phyloP scores from a whole-genome alignment of 257 asterid species.

The Solanum peruvianum region DNA sequence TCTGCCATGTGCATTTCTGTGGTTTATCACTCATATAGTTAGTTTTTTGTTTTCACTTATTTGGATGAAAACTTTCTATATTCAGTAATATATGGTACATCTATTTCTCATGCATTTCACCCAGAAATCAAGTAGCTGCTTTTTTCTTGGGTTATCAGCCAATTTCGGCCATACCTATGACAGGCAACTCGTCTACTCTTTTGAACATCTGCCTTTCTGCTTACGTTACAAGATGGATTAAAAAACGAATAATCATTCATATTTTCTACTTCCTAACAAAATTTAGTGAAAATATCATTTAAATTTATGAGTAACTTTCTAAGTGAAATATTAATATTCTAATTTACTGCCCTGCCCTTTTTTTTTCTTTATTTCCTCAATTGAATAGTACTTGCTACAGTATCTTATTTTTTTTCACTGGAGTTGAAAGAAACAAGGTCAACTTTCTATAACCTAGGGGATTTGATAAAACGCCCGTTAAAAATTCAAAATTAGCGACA shows the following conservation, averaged over 20 bases:
- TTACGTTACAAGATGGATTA: too few relatives aligned
- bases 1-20: background rate
- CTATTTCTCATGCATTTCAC: background rate
- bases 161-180: background rate
- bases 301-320: background rate
- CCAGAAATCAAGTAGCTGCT: background rate
- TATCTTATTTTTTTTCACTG: background rate
- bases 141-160: background rate
- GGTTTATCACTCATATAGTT: background rate
- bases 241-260: background rate
- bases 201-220: background rate
- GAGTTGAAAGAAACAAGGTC: background rate
- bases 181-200: background rate
- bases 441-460: background rate
- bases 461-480: background rate
- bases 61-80: background rate
- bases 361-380: too few relatives aligned
- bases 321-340: background rate
- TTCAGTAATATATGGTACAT: background rate
- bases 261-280: too few relatives aligned
- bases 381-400: too few relatives aligned
- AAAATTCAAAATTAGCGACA: background rate
- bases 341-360: too few relatives aligned
- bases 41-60: background rate
- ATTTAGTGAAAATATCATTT: background rate